Conservation (phyloP, 768 basidiomycete species). For the Peribolospora baueri region DNA sequence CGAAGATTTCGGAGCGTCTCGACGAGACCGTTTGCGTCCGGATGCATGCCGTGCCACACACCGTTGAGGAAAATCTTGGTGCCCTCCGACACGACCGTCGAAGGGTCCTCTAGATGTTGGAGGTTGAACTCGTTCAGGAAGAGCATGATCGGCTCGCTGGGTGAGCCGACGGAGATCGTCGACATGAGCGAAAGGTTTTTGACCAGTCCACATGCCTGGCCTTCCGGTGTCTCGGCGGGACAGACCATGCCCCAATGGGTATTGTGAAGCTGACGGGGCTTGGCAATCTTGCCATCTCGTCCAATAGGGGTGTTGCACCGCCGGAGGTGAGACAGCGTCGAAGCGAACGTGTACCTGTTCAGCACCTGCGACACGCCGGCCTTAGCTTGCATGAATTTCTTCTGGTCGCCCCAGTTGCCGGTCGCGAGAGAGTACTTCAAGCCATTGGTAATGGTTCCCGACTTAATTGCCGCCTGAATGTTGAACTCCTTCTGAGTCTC, state of each 20-base stretch:
- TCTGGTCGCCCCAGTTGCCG: constrained; percentile 98
- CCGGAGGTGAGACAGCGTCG: constrained; percentile 88
- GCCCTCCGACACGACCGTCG: constrained; percentile 23
- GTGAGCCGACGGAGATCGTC: constrained; percentile 90
- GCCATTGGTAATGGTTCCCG: constrained; percentile 92
- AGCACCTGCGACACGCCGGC: constrained; percentile 97
- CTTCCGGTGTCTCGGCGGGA: constrained; percentile 97
- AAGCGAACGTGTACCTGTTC: constrained; percentile 95
- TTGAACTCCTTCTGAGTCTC: constrained; percentile 90
- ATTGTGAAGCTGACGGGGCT: constrained; percentile 95
- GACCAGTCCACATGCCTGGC: constrained; percentile 95
- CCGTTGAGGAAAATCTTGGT: constrained; percentile 99
- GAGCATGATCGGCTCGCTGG: constrained; percentile 86
- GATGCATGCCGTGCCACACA: constrained; percentile 98
- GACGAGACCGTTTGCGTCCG: constrained; percentile 74
- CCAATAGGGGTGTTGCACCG: constrained; percentile 95
- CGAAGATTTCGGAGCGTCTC: constrained; percentile 79
- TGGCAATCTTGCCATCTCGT: constrained; percentile 95
- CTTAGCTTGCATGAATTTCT: constrained; percentile 92
- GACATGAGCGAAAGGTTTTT: constrained; percentile 96
- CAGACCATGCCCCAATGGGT: constrained; percentile 99
- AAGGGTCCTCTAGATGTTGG: constrained; percentile 82
- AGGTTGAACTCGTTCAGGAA: constrained; percentile 98
- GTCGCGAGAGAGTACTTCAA: constrained; percentile 94
- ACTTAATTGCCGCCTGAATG: constrained; percentile 71